Conservation (phyloP, 441 rosid genomes). For the Rhodomyrtus psidioides region DNA sequence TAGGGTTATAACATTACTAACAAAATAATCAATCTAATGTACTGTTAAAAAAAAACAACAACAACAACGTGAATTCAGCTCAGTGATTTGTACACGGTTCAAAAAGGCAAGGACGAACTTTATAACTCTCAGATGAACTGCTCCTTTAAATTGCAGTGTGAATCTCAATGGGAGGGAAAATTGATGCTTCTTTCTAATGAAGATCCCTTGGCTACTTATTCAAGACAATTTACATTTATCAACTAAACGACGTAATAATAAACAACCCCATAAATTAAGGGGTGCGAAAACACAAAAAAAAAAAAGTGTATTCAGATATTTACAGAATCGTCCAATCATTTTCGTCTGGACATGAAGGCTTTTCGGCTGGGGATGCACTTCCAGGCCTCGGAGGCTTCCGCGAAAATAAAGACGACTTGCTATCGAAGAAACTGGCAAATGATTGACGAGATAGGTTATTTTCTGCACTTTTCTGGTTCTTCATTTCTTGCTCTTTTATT, state of each 20-base stretch:
- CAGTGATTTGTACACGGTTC: background rate
- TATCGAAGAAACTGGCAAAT: conserved; percentile 5
- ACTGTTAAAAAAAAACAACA: background rate
- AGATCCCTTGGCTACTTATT: background rate
- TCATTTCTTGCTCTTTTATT: conserved; percentile 3
- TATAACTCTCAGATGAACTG: background rate
- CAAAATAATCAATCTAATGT: no score
- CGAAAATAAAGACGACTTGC: conserved; percentile 8
- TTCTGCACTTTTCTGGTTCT: background rate
- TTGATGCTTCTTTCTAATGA: background rate
- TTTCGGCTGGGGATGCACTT: background rate
- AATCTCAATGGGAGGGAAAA: background rate
- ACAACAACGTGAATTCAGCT: background rate
- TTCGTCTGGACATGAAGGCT: background rate
- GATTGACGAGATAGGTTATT: conserved; percentile 4
- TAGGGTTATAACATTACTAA: background rate
- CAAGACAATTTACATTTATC: background rate
- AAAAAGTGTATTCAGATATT: background rate
- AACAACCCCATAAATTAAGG: background rate
- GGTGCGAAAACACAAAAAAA: background rate
- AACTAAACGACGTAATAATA: background rate
- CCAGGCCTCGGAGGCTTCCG: conserved; percentile 9
- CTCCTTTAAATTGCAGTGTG: background rate
- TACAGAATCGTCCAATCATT: conserved; percentile 9
- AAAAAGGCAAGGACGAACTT: background rate